Percentiles rank a stretch among this genome's conserved stretches.
These are phyloP conservation scores for Didymella exigua DNA, from an alignment of 2,329 filamentous ascomycete genomes.

Conservation along the genomic window DNA sequence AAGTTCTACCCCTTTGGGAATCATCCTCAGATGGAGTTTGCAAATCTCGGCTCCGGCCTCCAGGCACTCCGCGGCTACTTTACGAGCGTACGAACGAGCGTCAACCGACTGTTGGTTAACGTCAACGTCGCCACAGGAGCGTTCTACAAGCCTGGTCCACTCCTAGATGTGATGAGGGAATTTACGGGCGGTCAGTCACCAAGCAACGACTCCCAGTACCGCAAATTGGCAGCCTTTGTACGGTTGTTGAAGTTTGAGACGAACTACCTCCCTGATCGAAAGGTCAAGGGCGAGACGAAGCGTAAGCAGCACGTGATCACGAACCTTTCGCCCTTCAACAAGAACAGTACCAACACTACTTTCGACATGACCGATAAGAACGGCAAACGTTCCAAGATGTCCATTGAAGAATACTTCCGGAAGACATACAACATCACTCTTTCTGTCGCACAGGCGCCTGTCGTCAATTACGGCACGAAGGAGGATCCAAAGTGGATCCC, in stretches of 20 bases:
- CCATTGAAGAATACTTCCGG: conserved; percentile 32
- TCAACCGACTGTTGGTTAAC: conserved; percentile 64
- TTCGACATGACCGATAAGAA: conserved; percentile 23
- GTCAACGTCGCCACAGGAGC: conserved; percentile 66
- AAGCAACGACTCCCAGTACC: conserved; percentile 10
- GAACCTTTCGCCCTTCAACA: conserved; percentile 41
- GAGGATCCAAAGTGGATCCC: conserved; percentile 42
- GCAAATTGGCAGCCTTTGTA: conserved; percentile 42
- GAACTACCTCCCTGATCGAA: conserved; percentile 47
- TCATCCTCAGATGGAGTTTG: conserved; percentile 52
- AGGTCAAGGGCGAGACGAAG: conserved; percentile 40
- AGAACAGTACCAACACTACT: conserved; percentile 40
- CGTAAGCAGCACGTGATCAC: conserved; percentile 48
- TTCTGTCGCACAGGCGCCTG: conserved; percentile 25
- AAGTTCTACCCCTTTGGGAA: conserved; percentile 51
- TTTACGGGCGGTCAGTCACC: conserved; percentile 15
- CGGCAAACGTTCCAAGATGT: conserved; percentile 17
- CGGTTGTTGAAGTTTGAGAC: conserved; percentile 48
- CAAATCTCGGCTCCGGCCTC: conserved; percentile 58
- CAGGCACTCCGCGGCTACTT: conserved; percentile 67
- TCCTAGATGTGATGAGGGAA: conserved; percentile 45
- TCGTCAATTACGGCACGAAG: conserved; percentile 36
- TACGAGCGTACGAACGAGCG: conserved; percentile 64
- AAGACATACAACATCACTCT: conserved; percentile 31
- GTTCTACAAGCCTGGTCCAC: conserved; percentile 58